Conservation (phyloP, 2,329 filamentous ascomycete genomes). For the Erysiphe pulchra region DNA sequence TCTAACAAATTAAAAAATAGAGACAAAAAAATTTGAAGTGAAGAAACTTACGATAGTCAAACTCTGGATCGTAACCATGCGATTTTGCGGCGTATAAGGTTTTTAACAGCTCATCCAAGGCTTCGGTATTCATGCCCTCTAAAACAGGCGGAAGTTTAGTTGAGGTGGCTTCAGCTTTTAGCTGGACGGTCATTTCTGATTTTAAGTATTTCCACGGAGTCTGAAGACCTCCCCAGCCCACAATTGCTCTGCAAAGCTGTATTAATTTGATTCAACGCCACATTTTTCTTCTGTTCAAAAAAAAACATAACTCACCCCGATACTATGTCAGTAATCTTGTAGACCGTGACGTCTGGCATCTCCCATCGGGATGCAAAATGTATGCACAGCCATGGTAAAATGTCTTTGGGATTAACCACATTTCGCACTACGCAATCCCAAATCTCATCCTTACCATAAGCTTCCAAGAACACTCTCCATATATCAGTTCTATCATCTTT, state of each 20-base stretch:
- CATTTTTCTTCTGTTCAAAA: neutral
- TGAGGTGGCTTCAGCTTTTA: constrained; percentile 1
- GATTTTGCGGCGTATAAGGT: constrained; percentile 1
- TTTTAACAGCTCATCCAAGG: constrained; percentile 2
- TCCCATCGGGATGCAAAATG: constrained; percentile 4
- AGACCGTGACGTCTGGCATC: constrained; percentile 7
- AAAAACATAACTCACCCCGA: constrained; percentile 2
- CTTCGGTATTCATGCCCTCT: constrained; percentile 4
- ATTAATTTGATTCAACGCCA: neutral
- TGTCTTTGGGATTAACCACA: constrained; percentile 2
- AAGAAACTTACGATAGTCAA: constrained; percentile 5
- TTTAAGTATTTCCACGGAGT: constrained; percentile 5
- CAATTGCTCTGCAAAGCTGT: constrained; percentile 4
- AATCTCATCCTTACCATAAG: constrained; percentile 4
- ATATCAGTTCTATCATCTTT: constrained; percentile 4
- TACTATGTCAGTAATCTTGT: constrained; percentile 4
- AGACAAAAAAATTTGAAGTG: neutral
- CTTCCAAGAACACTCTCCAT: constrained; percentile 3
- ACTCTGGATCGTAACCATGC: constrained; percentile 6
- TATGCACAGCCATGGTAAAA: constrained; percentile 5
- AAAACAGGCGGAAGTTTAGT: constrained; percentile 3
- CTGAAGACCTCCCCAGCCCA: constrained; percentile 6
- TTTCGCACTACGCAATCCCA: constrained; percentile 3
- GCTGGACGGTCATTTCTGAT: constrained; percentile 3
- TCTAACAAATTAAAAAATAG: no score